Evolutionary conservation across 2,329 filamentous ascomycete species (phyloP).

Genomic region (Stromatinia cepivora): DNA sequence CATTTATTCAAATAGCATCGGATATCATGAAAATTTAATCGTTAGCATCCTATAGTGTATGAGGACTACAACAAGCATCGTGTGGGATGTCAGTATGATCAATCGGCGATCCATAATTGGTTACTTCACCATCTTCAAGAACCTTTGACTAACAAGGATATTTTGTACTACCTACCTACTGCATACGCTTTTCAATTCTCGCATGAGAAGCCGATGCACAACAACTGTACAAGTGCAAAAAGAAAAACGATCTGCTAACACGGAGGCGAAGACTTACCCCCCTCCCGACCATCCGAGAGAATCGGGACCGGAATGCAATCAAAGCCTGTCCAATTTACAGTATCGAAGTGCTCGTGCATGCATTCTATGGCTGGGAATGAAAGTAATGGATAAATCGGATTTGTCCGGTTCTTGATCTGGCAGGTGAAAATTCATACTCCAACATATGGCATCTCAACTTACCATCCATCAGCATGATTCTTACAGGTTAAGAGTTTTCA

Average conservation of each 20-base stretch:
- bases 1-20: no score
- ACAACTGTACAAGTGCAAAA: neutral
- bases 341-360: slow-evolving; percentile 27
- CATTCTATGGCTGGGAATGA: slow-evolving; percentile 30
- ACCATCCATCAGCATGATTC: neutral
- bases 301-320: neutral
- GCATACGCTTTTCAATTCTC: neutral
- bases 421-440: neutral
- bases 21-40: no score
- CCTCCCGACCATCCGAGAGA: neutral
- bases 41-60: no score
- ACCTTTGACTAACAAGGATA: neutral
- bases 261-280: neutral
- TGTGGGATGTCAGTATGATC: neutral
- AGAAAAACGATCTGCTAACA: neutral
- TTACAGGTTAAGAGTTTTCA: neutral
- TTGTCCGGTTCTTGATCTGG: slow-evolving; percentile 4
- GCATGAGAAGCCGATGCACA: neutral
- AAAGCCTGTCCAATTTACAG: neutral
- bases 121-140: neutral
- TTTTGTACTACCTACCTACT: neutral
- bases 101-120: neutral
- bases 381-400: slow-evolving; percentile 28
- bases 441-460: neutral
- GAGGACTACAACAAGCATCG: neutral